Percentiles rank a stretch among this genome's conserved stretches.
phyloP scores from a whole-genome alignment of 495 filamentous ascomycete genomes.

The Penicillium mononematosum region DNA sequence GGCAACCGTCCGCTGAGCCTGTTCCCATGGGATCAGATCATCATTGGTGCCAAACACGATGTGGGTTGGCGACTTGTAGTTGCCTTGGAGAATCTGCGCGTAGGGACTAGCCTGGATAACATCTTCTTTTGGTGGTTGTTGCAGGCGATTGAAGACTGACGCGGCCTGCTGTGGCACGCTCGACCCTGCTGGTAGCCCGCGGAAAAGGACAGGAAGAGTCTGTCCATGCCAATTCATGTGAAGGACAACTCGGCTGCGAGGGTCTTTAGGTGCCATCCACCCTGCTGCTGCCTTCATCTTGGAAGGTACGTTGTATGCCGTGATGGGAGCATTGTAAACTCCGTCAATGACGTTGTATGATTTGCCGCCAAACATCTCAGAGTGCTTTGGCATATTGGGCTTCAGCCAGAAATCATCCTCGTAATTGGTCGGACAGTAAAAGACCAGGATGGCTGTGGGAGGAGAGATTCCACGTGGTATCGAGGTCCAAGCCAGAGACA shows the following conservation, averaged over 20 bases:
- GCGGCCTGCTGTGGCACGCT: slow-evolving; percentile 14
- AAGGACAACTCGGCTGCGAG: slow-evolving; percentile 38
- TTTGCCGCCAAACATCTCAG: neutral
- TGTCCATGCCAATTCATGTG: slow-evolving; percentile 50
- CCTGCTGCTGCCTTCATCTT: slow-evolving; percentile 7
- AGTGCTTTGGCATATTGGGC: slow-evolving; percentile 4
- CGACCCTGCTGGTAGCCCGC: slow-evolving; percentile 21
- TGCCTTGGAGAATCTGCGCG: slow-evolving; percentile 37
- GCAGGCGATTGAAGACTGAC: slow-evolving; percentile 2
- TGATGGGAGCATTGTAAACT: slow-evolving; percentile 35
- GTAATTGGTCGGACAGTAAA: slow-evolving; percentile 54
- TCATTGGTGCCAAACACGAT: slow-evolving; percentile 47
- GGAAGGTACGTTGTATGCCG: slow-evolving; percentile 18
- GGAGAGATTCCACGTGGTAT: slow-evolving; percentile 28
- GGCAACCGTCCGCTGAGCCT: slow-evolving; percentile 12
- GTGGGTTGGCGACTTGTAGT: slow-evolving; percentile 47
- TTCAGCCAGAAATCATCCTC: slow-evolving; percentile 27
- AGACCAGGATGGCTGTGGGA: slow-evolving; percentile 49
- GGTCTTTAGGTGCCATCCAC: slow-evolving; percentile 34
- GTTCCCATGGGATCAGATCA: slow-evolving; percentile 49
- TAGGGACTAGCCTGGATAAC: slow-evolving; percentile 33
- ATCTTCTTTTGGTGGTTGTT: slow-evolving; percentile 22
- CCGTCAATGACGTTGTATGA: neutral
- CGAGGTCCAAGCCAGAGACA: slow-evolving; percentile 47
- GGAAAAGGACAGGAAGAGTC: slow-evolving; percentile 39